Percentiles rank a stretch among this genome's conserved stretches.
Conservation (phyloP, 345 rosid species). For the Litchi chinensis region DNA sequence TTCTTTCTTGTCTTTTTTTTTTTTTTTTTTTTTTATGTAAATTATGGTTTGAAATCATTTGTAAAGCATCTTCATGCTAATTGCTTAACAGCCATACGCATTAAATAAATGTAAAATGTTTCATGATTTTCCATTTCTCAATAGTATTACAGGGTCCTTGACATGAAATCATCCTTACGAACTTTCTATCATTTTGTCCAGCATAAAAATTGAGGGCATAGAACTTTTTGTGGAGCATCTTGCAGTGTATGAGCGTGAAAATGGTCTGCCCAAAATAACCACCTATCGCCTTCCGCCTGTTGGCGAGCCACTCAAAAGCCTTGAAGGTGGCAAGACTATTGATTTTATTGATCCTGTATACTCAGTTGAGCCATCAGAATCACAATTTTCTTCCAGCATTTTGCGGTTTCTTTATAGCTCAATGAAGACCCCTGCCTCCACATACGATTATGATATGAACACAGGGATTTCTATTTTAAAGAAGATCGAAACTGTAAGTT, state of each 20-base stretch:
- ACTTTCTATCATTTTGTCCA: slow-evolving; percentile 32
- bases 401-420: slow-evolving; percentile 85
- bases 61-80: neutral
- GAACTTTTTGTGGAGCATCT: slow-evolving; percentile 80
- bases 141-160: slow-evolving; percentile 5
- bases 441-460: slow-evolving; percentile 80
- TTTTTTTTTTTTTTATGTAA: neutral
- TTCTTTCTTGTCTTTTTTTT: neutral
- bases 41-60: neutral
- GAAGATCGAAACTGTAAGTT: slow-evolving; percentile 83
- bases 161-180: slow-evolving; percentile 15
- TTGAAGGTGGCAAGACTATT: slow-evolving; percentile 58
- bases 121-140: neutral
- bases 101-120: neutral
- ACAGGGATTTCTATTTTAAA: slow-evolving; percentile 67
- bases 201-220: slow-evolving; percentile 76
- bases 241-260: slow-evolving; percentile 78
- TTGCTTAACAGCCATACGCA: neutral
- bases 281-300: slow-evolving; percentile 67
- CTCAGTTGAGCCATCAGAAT: slow-evolving; percentile 52
- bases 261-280: slow-evolving; percentile 70
- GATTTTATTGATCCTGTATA: slow-evolving; percentile 80
- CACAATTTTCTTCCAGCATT: slow-evolving; percentile 65
- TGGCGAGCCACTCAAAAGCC: slow-evolving; percentile 65
- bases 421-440: slow-evolving; percentile 77